phyloP scores from a whole-genome alignment of 1,284 basidiomycete species.

The Puccinia hordei region DNA sequence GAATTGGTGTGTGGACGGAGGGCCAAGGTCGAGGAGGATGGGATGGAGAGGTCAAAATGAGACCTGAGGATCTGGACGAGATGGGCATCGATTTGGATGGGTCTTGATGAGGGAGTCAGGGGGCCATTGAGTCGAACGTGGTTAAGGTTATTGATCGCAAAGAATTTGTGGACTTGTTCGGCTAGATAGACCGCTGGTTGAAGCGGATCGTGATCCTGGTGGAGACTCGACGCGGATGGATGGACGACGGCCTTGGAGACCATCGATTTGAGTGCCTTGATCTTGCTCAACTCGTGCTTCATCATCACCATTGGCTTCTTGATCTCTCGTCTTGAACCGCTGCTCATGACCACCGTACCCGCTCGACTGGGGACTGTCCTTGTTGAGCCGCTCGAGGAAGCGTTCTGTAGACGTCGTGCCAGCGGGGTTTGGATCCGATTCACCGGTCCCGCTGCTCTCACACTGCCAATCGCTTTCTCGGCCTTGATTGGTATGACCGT shows the following conservation, averaged over 20 bases:
- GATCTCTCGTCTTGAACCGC: not conserved
- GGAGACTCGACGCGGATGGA: not conserved
- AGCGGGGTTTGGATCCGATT: not conserved
- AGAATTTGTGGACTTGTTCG: slow-evolving; percentile 4
- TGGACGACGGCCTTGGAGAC: not conserved
- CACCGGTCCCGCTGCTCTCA: not conserved
- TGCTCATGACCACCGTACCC: not conserved
- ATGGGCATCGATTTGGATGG: not conserved
- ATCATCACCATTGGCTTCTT: slow-evolving; percentile 36
- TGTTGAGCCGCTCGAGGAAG: not conserved
- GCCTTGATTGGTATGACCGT: not conserved
- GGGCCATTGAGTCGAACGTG: not conserved
- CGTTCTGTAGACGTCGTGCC: not conserved
- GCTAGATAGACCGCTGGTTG: not conserved
- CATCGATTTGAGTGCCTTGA: slow-evolving; percentile 1
- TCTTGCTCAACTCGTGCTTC: slow-evolving; percentile 25
- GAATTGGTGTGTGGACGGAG: too few species aligned
- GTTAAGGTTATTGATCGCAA: not conserved
- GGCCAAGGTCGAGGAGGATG: not conserved
- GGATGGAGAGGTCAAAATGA: not conserved
- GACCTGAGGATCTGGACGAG: not conserved
- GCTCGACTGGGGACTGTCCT: too few species aligned
- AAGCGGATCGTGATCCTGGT: not conserved
- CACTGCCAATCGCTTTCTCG: not conserved
- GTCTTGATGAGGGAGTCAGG: not conserved